Base-by-base conservation (phyloP, 2,329 filamentous ascomycete genomes). In the Pyrenochaeta sp. region DNA sequence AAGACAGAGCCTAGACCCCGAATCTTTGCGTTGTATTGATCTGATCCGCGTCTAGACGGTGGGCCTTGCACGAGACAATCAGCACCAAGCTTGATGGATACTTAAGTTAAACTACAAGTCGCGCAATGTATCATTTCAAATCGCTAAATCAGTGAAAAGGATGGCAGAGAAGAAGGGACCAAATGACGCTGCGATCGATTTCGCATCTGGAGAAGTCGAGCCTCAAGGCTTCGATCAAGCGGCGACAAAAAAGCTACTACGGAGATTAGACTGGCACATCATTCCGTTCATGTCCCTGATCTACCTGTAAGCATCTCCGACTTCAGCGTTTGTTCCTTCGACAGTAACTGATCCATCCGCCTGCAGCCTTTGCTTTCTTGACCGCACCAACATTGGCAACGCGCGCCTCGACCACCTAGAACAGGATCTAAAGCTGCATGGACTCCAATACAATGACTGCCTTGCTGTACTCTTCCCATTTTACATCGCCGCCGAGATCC, bases 231-330 rank as follows among this genome's bases (percentile, higher is more conserved):
- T 74, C 45, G 77, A 81, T 54, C 63, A 51, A 20, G 55, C 58
- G 21, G 74, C 75, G 14, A 85, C 79, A n/a, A 83, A 79, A 59
- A 77, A 74, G 49, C 78, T 87, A 0, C 64, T 87, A 32, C 75
- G 81, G 62, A 83, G 83, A 71, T 75, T 84, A 58, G 81, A 87
- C 68, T 73, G 79, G 75, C 75, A 80, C 64, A 78, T 88, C 18
- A 81, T 87, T 39, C 85, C 85, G 1, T 83, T 86, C 69, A 80
- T 87, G 56, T 81, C 84, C 3, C 66, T 87, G 0, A 79, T 88
- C 15, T 87, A 87, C 58, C 73, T 87, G 75, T 79, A 52, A 54
- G 73, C 65, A 37, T 37, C 54, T 35, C 23, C 21, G n/a, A 31
- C 20, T 2, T 37, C 23, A 18, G 11, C 17, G 41, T 12, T 30